These are phyloP conservation scores for Tylopilus sp. DNA, from an alignment of 768 basidiomycete genomes.

Conservation along the genomic window DNA sequence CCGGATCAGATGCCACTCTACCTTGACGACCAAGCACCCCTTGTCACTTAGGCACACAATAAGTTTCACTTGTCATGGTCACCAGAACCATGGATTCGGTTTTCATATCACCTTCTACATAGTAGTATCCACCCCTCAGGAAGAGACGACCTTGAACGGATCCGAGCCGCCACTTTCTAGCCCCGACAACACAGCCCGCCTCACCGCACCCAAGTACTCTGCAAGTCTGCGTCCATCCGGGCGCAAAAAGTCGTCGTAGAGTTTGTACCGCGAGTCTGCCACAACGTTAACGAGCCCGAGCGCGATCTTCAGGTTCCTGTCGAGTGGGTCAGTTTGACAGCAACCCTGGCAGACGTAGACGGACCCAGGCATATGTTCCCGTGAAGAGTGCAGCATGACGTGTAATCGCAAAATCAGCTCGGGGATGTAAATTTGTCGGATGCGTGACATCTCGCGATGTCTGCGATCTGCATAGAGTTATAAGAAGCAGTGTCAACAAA, in stretches of 20 bases:
- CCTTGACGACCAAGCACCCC: neutral
- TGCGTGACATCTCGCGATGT: constrained; percentile 66
- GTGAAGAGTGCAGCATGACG: constrained; percentile 61
- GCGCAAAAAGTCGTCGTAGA: constrained; percentile 80
- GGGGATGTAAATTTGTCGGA: constrained; percentile 85
- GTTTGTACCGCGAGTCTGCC: constrained; percentile 79
- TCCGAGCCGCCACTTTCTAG: constrained; percentile 75
- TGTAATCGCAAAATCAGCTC: constrained; percentile 88
- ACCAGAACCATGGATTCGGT: constrained; percentile 1
- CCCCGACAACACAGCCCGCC: constrained; percentile 67
- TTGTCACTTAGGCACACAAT: no score
- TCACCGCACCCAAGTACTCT: constrained; percentile 72
- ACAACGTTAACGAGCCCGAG: constrained; percentile 80
- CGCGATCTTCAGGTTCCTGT: constrained; percentile 72
- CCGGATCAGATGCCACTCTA: constrained; percentile 6
- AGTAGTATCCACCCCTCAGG: constrained; percentile 11
- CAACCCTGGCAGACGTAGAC: constrained; percentile 23
- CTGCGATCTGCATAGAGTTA: constrained; percentile 49
- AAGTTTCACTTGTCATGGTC: neutral
- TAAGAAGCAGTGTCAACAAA: neutral
- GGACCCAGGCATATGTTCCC: constrained; percentile 62
- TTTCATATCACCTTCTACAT: neutral
- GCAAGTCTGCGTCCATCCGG: constrained; percentile 57
- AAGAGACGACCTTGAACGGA: constrained; percentile 53
- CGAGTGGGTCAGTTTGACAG: neutral